Base-by-base conservation (phyloP, 2,329 filamentous ascomycete species). In the Pseudopyrenochaeta lycopersici region DNA sequence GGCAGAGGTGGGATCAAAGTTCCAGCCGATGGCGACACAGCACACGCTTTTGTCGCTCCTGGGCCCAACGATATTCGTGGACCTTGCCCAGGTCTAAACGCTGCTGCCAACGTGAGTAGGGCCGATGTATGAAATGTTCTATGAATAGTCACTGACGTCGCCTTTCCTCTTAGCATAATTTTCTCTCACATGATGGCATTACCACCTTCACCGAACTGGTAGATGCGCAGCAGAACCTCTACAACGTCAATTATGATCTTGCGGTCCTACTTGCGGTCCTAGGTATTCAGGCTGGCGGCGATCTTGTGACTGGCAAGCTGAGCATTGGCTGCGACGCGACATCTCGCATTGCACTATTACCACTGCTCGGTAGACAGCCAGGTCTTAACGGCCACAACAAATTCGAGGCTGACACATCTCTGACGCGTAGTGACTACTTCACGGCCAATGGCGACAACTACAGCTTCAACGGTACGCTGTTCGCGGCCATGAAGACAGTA, bases 311-410 rank as follows among this genome's bases (percentile, higher is more conserved):
- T 14, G 62, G 71, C 46, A 79, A 78, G 63, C 68, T 80, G 5
- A 78, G 75, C 36, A 78, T 80, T 41, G 77, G 77, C n/a, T 80
- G 78, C 39, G 77, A 81, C 56, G 77, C 78, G 18, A 79, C 78
- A 2, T 71, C 62, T 5, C 69, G 77, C 7, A 80, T 78, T 9
- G 77, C 77, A 1, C 54, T 27, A 39, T 38, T 54, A n/a, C 58
- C 61, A 27, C 49, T 64, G 2, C 60, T 69, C 4, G 78, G 77
- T 40, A 64, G 60, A 29, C 71, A 80, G 60, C 77, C 76, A 9
- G 78, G 78, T 44, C 69, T 80, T 7, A 72, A 78, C 31, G 77
- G 73, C 27, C 78, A 80, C 63, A 78, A 80, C 55, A 80, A 79
- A 63, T 79, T 79, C 46, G 77, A 79, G 48, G 52, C 50, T 6